Evolutionary conservation across 495 filamentous ascomycete species (phyloP).

Genomic region (Aspergillus cavernicola): DNA sequence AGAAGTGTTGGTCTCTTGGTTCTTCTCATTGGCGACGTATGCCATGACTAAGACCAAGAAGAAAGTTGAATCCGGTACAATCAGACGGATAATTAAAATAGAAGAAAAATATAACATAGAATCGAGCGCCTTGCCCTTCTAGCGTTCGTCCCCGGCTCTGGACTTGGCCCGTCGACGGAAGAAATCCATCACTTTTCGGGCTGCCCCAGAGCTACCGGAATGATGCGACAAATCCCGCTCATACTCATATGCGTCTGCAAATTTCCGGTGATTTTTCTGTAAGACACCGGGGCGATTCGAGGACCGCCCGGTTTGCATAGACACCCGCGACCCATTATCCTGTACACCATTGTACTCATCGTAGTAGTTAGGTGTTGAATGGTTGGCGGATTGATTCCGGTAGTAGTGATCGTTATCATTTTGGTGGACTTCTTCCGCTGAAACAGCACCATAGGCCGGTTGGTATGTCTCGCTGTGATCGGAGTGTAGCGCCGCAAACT

Average conservation of each 20-base stretch:
- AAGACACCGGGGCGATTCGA: slow-evolving; percentile 54
- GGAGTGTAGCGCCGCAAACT: slow-evolving; percentile 42
- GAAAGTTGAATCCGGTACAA: slow-evolving; percentile 3
- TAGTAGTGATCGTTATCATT: slow-evolving; percentile 36
- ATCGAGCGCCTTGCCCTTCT: slow-evolving; percentile 10
- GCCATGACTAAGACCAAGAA: slow-evolving; percentile 6
- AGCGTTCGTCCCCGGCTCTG: slow-evolving; percentile 57
- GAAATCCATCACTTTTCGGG: slow-evolving; percentile 95
- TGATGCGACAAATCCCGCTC: slow-evolving; percentile 62
- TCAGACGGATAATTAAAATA: slow-evolving; percentile 3
- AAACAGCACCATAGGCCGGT: slow-evolving; percentile 28
- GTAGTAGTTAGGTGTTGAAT: slow-evolving; percentile 45
- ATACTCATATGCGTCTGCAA: slow-evolving; percentile 86
- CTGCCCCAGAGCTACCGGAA: slow-evolving; percentile 78
- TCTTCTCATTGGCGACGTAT: slow-evolving; percentile 6
- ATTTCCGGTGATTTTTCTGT: slow-evolving; percentile 80
- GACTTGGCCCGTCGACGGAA: slow-evolving; percentile 85
- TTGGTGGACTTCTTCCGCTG: slow-evolving; percentile 34
- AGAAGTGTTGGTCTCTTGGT: slow-evolving; percentile 13
- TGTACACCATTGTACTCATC: slow-evolving; percentile 38
- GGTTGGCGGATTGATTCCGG: slow-evolving; percentile 34
- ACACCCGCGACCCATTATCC: slow-evolving; percentile 39
- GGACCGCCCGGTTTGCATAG: slow-evolving; percentile 42
- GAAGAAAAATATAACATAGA: slow-evolving; percentile 7
- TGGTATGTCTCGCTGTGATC: slow-evolving; percentile 30